Evolutionary conservation across 306 rosid genomes (phyloP).

Genomic region (Vigna trinervia): DNA sequence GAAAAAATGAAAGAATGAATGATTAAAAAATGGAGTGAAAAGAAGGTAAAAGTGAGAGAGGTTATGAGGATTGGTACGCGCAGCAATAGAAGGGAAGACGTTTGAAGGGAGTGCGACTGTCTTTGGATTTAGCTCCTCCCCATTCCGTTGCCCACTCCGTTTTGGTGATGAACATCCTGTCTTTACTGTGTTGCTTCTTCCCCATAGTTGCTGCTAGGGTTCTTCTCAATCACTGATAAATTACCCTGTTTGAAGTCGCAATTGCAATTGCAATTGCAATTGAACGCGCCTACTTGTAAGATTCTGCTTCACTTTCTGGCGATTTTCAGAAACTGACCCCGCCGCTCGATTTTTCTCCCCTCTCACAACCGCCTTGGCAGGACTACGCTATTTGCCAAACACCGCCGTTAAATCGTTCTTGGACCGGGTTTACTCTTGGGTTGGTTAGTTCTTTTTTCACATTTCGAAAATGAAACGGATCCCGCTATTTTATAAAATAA

Average conservation of each 20-base stretch:
- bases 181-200: conserved; percentile 97
- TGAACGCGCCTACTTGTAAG: background rate
- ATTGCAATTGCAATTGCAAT: background rate
- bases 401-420: conserved; percentile 31
- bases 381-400: background rate
- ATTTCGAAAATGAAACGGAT: background rate
- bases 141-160: conserved; percentile 99
- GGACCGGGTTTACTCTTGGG: background rate
- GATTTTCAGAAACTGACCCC: conserved; percentile 4
- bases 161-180: conserved; percentile 87
- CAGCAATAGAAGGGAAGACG: conserved; percentile 98
- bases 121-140: conserved; percentile 95
- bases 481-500: background rate
- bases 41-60: background rate
- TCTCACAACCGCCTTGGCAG: conserved; percentile 22
- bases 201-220: conserved; percentile 67
- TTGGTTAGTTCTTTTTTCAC: background rate
- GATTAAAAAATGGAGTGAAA: background rate
- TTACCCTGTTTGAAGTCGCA: background rate
- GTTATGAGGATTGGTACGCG: conserved; percentile 54
- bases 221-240: conserved; percentile 23
- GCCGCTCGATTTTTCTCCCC: background rate
- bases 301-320: conserved; percentile 25
- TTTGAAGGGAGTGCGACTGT: conserved; percentile 73
- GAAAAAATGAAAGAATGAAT: background rate